Evolutionary conservation across 345 rosid species (phyloP).

Genomic region (Triadica sebifera): DNA sequence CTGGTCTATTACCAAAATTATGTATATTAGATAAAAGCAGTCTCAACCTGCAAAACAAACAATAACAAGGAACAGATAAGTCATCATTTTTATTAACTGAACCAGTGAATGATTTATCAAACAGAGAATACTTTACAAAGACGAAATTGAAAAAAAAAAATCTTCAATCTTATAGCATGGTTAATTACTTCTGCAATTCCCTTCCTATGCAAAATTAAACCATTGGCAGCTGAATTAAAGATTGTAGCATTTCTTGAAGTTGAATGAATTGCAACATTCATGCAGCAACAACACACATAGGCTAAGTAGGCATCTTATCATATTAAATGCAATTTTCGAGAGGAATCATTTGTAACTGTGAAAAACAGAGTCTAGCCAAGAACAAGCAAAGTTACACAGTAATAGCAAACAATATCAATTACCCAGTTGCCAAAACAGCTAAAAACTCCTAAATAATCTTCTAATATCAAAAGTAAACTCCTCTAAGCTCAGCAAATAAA

Average conservation of each 20-base stretch:
- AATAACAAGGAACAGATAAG: constrained; percentile 15
- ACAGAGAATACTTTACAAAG: not conserved
- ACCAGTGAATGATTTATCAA: not conserved
- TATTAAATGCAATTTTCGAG: not conserved
- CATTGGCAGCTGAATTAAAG: not conserved
- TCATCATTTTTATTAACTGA: not conserved
- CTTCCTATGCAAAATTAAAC: not conserved
- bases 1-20: not conserved
- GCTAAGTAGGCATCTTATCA: no score
- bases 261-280: no score
- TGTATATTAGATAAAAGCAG: constrained; percentile 21
- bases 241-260: not conserved
- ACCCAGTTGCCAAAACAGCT: not conserved
- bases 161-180: not conserved
- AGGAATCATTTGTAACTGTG: not conserved
- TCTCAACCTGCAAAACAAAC: constrained; percentile 22
- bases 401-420: not conserved
- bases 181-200: not conserved
- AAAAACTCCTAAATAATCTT: not conserved
- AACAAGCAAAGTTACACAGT: not conserved
- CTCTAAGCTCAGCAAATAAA: no score
- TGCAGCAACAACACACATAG: no score
- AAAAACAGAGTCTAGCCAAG: not conserved
- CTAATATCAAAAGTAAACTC: not conserved
- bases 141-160: not conserved